Evolutionary conservation across 345 rosid species (phyloP).

Genomic region (Salix caprea): DNA sequence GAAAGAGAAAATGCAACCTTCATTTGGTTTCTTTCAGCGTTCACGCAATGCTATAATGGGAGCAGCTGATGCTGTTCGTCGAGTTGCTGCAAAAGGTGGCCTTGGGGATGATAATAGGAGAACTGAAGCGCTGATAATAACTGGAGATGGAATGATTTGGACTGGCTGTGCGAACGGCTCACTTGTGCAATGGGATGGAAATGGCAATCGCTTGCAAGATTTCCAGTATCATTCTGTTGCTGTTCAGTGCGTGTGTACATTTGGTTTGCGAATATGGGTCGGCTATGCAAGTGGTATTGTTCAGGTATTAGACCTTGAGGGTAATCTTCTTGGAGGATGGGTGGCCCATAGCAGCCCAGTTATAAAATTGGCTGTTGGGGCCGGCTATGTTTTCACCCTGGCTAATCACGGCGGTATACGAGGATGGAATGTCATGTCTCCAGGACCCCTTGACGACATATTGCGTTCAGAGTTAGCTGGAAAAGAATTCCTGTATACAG

Average conservation of each 20-base stretch:
- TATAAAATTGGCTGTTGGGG: conserved; percentile 71
- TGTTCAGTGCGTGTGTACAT: conserved; percentile 75
- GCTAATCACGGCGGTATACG: conserved; percentile 94
- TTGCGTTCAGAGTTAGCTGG: conserved; percentile 58
- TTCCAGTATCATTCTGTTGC: conserved; percentile 55
- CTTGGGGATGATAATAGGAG: conserved; percentile 69
- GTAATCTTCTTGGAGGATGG: conserved; percentile 76
- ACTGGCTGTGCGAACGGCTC: conserved; percentile 79
- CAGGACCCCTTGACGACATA: conserved; percentile 66
- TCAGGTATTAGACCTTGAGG: conserved; percentile 82
- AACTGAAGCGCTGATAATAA: conserved; percentile 73
- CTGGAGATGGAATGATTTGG: conserved; percentile 90
- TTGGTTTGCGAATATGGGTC: conserved; percentile 66
- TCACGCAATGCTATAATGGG: conserved; percentile 99
- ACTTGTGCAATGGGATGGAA: conserved; percentile 87
- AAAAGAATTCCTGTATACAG: conserved; percentile 52
- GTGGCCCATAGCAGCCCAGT: conserved; percentile 78
- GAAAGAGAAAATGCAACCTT: conserved; percentile 57
- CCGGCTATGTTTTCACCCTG: conserved; percentile 65
- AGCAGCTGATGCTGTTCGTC: conserved; percentile 95
- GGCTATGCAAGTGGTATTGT: conserved; percentile 84
- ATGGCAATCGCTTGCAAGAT: conserved; percentile 77
- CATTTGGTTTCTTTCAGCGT: conserved; percentile 87
- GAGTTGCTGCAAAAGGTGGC: conserved; percentile 90
- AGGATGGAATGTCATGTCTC: conserved; percentile 85